Base-by-base conservation (phyloP, 1,139 yeast genomes). In the Tardiomyces depauwii region DNA sequence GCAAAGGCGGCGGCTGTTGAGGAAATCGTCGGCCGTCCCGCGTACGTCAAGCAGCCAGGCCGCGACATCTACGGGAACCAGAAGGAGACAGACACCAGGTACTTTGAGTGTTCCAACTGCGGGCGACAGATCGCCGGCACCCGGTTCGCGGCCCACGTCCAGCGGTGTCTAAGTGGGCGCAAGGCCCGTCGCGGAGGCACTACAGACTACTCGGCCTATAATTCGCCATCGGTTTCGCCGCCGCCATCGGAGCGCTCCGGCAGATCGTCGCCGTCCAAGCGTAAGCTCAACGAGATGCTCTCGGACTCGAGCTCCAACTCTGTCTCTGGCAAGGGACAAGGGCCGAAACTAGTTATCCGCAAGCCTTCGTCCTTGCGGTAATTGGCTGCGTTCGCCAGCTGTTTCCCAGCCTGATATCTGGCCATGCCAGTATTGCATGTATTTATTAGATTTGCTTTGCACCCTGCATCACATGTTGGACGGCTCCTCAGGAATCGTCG, bases 101-200 rank as follows among this genome's bases (percentile, higher is more conserved):
- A 88, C 62, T 86, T 87, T 58, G 75, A 69, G 49, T 91, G 98
- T 65, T 73, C 76, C 14, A 82, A 83, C 54, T 91, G 98, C 64
- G 79, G 78, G 7, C 71, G 98, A 47, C 85, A 82, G 58, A 82
- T 91, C 14, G 91, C 96, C 0, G 96, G 95, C 0, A 81, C 86
- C 38, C 70, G 98, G 49, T 88, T 86, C 69, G 96, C 97, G 2
- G 89, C 86, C 45, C 98, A 91, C 64, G 73, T 89, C 42, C 93
- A 87, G 59, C 78, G 95, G 56, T 91, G 98, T 59, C 65, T 88
- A 38, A 86, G 79, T 30, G 82, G 86, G 2, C 53, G 69, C 14
- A 61, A 56, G 41, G 51, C 55, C 18, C 50, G 61, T 33, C 30
- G 39, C 13, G 21, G 40, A n/a, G 36, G 18, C 16, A 39, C 30